Base-by-base conservation (phyloP, 2,329 filamentous ascomycete genomes). In the Aspergillus fumigatiaffinis region DNA sequence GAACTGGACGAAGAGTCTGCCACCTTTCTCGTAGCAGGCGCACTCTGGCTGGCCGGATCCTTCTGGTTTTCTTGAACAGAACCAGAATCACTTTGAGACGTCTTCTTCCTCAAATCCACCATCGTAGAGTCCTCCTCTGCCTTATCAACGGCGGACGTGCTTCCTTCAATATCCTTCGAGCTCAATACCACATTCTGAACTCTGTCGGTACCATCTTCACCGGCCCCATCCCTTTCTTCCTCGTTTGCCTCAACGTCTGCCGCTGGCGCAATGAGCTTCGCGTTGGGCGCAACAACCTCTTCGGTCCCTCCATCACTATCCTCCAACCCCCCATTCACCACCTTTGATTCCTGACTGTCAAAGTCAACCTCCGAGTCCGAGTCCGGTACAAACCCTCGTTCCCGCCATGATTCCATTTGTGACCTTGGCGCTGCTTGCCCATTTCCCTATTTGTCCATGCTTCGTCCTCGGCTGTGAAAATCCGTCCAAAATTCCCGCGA, bases 381-480 rank as follows among this genome's bases (percentile, higher is more conserved):
- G 67, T 81, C 79, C 59, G 77, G 77, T 60, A 82, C 79, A 73
- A 76, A 82, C 53, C 79, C 79, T 71, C 76, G 74, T 68, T 77
- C 72, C 68, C 76, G 76, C 79, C 79, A 82, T 74, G 72, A 71
- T 73, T 77, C 74, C 74, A 76, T 77, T 74, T 70, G 70, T 67
- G 63, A 65, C 58, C 62, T 66, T 57, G 67, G 65, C 62, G 66
- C 61, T 61, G 60, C 65, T 69, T 56, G 63, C 69, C 72, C 73
- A 75, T 75, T 60, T 68, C 71, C 69, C 60, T 70, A 72, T 49
- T 49, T 51, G 50, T 53, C 61, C 70, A 72, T 72, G 52, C 65
- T 58, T 52, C 56, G 50, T 47, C 32, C 14, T 5, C 14, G 14
- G 32, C 5, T 17, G 32, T 7, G 32, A 38, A 38, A 17, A 17